A percentile compares a stretch with the other conserved stretches of the same genome.
These are phyloP conservation scores for Vitis amurensis DNA, from an alignment of 164 flowering plant genomes.

Conservation along the genomic window DNA sequence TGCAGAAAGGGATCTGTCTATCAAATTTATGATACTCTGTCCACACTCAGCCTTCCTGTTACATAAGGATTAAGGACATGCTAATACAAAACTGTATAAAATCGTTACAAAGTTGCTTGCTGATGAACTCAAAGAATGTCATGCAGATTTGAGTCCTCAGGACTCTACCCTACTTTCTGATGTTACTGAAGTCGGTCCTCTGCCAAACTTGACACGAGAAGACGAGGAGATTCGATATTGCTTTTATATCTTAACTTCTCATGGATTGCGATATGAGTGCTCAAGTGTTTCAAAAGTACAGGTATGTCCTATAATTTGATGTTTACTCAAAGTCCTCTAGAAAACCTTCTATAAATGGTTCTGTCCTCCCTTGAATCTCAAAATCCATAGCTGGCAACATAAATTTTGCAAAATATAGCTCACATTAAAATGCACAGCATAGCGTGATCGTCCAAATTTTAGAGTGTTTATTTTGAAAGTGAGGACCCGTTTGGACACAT, in stretches of 20 bases:
- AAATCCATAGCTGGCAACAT: not conserved
- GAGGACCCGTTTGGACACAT: too few relatives aligned
- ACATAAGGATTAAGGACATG: too few relatives aligned
- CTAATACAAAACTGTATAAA: too few relatives aligned
- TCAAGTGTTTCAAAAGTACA: constrained; percentile 69
- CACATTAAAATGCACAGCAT: too few relatives aligned
- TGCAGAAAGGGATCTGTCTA: not conserved
- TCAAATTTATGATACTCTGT: too few relatives aligned
- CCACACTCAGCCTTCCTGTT: too few relatives aligned
- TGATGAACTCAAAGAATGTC: constrained; percentile 5
- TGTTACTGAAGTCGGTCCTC: constrained; percentile 65
- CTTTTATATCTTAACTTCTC: constrained; percentile 74
- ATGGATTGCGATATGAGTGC: constrained; percentile 85
- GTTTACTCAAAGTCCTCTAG: not conserved
- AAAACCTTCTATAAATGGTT: not conserved
- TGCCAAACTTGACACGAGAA: constrained; percentile 64
- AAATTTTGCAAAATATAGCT: too few relatives aligned
- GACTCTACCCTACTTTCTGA: constrained; percentile 84
- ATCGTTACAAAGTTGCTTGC: not conserved
- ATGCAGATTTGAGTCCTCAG: constrained; percentile 87
- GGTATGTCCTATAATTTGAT: constrained; percentile 34
- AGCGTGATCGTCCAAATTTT: too few relatives aligned
- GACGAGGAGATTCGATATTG: constrained; percentile 52
- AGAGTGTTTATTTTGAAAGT: too few relatives aligned
- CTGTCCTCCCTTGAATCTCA: not conserved